These are phyloP conservation scores for Celoporthe dispersa DNA, from an alignment of 2,329 filamentous ascomycete species.

Conservation along the genomic window DNA sequence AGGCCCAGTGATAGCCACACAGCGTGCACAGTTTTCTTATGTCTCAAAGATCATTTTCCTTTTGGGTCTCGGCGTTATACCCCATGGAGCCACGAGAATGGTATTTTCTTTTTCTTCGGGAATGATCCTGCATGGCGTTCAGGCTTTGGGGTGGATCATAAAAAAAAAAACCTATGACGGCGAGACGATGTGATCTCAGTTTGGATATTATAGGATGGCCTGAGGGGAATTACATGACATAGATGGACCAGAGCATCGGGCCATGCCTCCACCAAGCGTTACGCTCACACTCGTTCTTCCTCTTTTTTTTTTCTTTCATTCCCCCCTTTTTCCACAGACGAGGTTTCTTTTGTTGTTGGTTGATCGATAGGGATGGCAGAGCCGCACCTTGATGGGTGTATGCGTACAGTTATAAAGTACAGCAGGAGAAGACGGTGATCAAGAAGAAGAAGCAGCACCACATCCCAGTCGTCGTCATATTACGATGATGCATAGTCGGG, in stretches of 20 bases:
- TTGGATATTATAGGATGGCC: constrained; percentile 19
- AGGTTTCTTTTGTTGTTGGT: constrained; percentile 12
- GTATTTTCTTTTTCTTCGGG: not conserved
- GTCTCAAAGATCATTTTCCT: not conserved
- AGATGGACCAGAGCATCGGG: constrained; percentile 9
- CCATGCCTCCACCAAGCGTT: constrained; percentile 6
- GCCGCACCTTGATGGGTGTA: constrained; percentile 13
- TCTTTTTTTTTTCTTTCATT: not conserved
- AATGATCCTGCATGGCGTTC: constrained; percentile 29
- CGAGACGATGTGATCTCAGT: constrained; percentile 12
- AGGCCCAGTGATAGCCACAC: constrained; percentile 47
- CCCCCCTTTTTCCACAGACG: constrained; percentile 1
- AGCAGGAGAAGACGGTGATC: not conserved
- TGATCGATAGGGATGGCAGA: not conserved
- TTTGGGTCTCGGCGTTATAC: constrained; percentile 28
- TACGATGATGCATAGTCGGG: constrained; percentile 18
- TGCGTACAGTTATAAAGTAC: not conserved
- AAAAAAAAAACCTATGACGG: constrained; percentile 14
- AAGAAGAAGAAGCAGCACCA: not conserved
- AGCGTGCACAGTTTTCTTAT: constrained; percentile 20
- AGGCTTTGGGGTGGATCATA: constrained; percentile 18
- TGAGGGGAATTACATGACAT: not conserved
- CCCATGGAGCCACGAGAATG: constrained; percentile 26
- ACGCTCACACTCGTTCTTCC: constrained; percentile 15
- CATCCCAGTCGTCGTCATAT: constrained; percentile 15